These are phyloP conservation scores for Solanum chilense DNA, from an alignment of 257 asterid species.

Conservation along the genomic window DNA sequence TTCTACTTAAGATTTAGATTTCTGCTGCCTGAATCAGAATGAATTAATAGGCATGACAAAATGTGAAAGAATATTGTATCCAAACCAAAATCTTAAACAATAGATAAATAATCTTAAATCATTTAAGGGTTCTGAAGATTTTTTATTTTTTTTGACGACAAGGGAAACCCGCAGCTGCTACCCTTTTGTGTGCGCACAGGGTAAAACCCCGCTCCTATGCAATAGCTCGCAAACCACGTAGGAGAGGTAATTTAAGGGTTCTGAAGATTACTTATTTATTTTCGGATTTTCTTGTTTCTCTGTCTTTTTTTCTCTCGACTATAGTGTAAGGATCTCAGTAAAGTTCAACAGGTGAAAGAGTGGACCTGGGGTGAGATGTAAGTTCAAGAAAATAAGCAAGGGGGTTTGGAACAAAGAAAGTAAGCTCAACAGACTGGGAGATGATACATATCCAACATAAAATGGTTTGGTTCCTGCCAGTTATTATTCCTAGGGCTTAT, in stretches of 20 bases:
- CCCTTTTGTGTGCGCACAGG: no score
- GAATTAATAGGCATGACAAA: background rate
- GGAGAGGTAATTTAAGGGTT: background rate
- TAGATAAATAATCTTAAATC: background rate
- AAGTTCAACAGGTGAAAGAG: background rate
- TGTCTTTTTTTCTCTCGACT: background rate
- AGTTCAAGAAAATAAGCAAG: background rate
- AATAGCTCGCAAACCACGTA: no score
- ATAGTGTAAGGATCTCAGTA: background rate
- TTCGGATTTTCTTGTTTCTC: background rate
- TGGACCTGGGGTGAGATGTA: background rate
- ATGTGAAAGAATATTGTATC: background rate
- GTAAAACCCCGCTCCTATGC: no score
- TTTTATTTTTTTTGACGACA: background rate
- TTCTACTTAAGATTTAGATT: background rate
- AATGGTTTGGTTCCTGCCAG: background rate
- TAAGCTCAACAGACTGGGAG: background rate
- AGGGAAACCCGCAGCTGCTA: no score
- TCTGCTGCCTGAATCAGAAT: background rate
- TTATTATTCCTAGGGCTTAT: background rate
- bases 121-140: background rate
- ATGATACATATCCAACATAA: background rate
- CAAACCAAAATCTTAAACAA: background rate
- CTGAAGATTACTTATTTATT: background rate
- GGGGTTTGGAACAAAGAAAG: background rate